Conservation (phyloP, 2,329 filamentous ascomycete species). For the Aspergillus melleus region DNA sequence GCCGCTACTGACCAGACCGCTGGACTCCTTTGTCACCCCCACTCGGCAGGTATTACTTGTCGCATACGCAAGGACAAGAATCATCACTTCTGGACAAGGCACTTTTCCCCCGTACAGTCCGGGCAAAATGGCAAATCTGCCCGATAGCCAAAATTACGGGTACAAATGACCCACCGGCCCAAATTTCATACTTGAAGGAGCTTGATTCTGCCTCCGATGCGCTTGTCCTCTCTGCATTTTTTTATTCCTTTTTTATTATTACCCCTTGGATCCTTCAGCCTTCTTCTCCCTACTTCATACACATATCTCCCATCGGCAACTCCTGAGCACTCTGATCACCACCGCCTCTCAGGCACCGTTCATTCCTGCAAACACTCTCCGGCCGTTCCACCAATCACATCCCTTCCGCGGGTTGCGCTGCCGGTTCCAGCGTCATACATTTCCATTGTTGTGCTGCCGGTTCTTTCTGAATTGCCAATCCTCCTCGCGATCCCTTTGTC, state of each 20-base stretch:
- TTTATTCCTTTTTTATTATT: background rate
- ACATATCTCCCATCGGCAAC: background rate
- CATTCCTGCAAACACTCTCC: background rate
- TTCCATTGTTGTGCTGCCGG: background rate
- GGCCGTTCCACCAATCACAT: background rate
- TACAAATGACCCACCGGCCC: constrained; percentile 14
- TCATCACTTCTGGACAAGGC: too few relatives aligned
- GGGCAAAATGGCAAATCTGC: background rate
- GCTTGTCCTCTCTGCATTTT: constrained; percentile 4
- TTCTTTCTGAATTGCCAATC: background rate
- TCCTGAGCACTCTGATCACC: background rate
- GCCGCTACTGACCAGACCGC: constrained; percentile 29
- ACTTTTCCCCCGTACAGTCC: background rate
- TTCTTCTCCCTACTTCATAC: background rate
- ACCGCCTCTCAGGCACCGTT: background rate
- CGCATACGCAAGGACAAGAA: too few relatives aligned
- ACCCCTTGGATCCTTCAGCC: background rate
- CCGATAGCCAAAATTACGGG: constrained; percentile 9
- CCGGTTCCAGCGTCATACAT: constrained; percentile 23
- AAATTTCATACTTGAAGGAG: constrained; percentile 27
- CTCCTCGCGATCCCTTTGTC: constrained; percentile 7
- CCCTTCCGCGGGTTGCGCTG: constrained; percentile 7
- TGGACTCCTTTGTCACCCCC: constrained; percentile 24
- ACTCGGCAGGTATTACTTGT: background rate
- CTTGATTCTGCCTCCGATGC: constrained; percentile 8